Evolutionary conservation across 768 basidiomycete genomes (phyloP), one percentile per base, ranked within the genome.

Genomic region (Roridomyces roridus): DNA sequence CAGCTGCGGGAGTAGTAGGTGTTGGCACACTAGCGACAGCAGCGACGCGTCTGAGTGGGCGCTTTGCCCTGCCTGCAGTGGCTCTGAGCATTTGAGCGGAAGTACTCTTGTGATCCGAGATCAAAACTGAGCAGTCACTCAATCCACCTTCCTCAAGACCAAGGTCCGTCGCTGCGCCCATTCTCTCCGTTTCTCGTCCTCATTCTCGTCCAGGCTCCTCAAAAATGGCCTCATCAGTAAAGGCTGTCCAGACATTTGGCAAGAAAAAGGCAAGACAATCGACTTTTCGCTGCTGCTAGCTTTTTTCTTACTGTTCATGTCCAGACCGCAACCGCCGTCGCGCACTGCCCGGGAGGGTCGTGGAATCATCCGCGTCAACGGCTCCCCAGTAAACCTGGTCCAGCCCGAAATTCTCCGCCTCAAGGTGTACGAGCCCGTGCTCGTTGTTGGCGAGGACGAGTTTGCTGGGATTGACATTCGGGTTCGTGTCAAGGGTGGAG

Each of bases 171-270:
- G 25, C 7, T 14, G 46, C n/a, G n/a, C 29, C 43, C 44, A 39
- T 41, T 37, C 40, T 57, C 55, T 55, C 55, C 56, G 57, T 51
- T 55, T 40, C 34, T 57, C 47, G 55, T 31, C 42, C 34, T 50
- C 55, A 56, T 53, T 36, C 49, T 49, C 66, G 57, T 66, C 65
- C 67, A 65, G 68, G 65, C 65, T 64, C 69, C 67, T 64, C 65
- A 70, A 85, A 79, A 77, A 92, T 92, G 90, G 85, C 74, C 64
- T 76, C 87, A 67, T 83, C 89, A 71, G 75, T 77, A 64, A 92
- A 93, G 81, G 94, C 96, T 81, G 96, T 98, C 67, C 96, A 98
- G 75, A 96, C 94, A 62, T 98, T 98, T 80, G 96, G 96, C 78
- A 98, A 98, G 93, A 98, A 98, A 89, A 98, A 98, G 91, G 94